Base-by-base conservation (phyloP, 352 stramenopile genomes). In the Phytophthora pistaciae region DNA sequence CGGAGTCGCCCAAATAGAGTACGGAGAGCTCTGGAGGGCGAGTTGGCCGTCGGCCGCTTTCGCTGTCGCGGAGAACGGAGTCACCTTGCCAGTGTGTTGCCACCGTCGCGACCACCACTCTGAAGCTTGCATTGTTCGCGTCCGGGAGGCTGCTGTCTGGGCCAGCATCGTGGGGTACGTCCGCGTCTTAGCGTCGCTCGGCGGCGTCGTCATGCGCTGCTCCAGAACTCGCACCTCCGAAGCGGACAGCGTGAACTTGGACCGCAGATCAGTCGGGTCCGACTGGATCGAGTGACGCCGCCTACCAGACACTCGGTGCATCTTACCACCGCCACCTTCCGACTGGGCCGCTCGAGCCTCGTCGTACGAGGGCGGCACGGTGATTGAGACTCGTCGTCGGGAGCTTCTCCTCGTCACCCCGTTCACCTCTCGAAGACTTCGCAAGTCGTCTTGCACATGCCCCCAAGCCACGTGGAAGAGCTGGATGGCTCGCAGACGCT, bases 401-500 rank as follows among this genome's bases (percentile, higher is more conserved):
- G 27, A 16, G 0, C 65, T 21, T 10, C 60, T 53, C n/a, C 59
- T 31, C 20, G 14, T 21, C 25, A 42, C 5, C 9, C 53, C 50
- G 5, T 60, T 23, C 5, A 18, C 27, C 6, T 59, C 49, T 23
- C 42, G 20, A 18, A 65, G 53, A 11, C 31, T 44, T 10, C 42
- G 29, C 5, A 84, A 23, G 21, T 75, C 65, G 10, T 72, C n/a
- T 42, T 71, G 66, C 5, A 85, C 70, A 10, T 64, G 20, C 0
- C 67, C 56, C 56, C 69, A 80, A 9, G 59, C 64, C 8, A 66
- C 68, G 33, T 77, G 48, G 31, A 83, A 84, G 31, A 76, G 65
- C 56, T 77, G 70, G n/a, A 85, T 71, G 16, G 75, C 80, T 7
- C 77, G 75, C 53, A 87, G 60, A 9, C 80, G 75, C 40, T 84